These are phyloP conservation scores for Coemansia sp. DNA, from an alignment of 192 early-diverging fungal species.

Conservation along the genomic window DNA sequence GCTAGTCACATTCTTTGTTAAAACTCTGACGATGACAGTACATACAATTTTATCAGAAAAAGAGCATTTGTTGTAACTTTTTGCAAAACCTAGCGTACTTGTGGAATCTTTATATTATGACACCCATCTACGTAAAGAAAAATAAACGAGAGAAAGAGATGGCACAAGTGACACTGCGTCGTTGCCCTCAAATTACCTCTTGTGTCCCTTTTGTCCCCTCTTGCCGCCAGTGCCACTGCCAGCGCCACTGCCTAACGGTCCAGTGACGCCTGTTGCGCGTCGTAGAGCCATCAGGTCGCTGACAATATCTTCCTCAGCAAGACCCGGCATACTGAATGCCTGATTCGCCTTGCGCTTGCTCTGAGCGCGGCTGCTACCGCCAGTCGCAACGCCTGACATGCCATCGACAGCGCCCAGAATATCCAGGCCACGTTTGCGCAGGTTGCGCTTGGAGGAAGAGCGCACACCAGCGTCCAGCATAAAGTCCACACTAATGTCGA, in stretches of 20 bases:
- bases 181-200: conserved; percentile 15
- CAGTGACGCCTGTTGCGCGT: conserved; percentile 46
- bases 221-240: conserved; percentile 42
- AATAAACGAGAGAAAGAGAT: neutral
- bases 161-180: neutral
- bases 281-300: conserved; percentile 42
- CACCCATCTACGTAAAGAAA: neutral
- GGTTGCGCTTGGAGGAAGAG: conserved; percentile 55
- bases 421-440: conserved; percentile 60
- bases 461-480: conserved; percentile 45
- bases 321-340: conserved; percentile 26
- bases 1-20: neutral
- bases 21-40: neutral
- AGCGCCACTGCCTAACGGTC: conserved; percentile 21
- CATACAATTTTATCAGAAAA: neutral
- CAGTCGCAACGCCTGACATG: neutral
- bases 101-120: neutral
- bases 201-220: conserved; percentile 39
- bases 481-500: conserved; percentile 68
- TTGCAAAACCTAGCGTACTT: neutral
- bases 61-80: neutral
- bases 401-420: conserved; percentile 26
- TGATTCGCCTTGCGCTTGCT: conserved; percentile 51
- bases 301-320: conserved; percentile 47
- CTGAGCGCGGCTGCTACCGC: conserved; percentile 21